Base-by-base conservation (phyloP, 352 stramenopile species). In the Globisporangium solare region DNA sequence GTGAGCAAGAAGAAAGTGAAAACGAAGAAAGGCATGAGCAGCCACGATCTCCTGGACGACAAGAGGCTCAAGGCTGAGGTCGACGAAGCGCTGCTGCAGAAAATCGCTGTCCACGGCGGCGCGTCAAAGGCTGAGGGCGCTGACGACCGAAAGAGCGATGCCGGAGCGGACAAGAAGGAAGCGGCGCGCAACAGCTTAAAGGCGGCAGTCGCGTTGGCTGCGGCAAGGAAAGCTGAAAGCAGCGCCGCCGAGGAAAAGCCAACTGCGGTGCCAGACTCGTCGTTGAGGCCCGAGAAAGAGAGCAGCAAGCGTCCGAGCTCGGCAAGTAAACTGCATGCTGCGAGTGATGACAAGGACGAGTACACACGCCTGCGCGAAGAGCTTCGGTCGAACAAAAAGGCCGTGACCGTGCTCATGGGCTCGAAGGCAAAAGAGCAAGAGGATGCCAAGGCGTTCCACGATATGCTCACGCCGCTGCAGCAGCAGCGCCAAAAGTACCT, bases 391-490 rank as follows among this genome's bases (percentile, higher is more conserved):
- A 73, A 69, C 13, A 82, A 80, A 46, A 89, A 91, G 50, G 76
- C 83, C 1, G 75, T 71, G 35, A 59, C 71, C 6, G 47, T 90
- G 31, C 58, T 86, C 13, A 73, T 87, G 57, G 77, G 77, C 1
- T 63, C 76, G 20, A 83, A 88, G 58, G 71, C 79, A 3, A 78
- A 82, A 20, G 74, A 83, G 24, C 67, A 76, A 47, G 74, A 91
- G 6, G 65, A 71, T 12, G 76, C 73, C 3, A 73, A 79, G 27
- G 73, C 79, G 2, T 76, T 71, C 24, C 69, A 86, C 46, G 75
- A 93, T 37, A 87, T 91, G 73, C 61, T 93, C 15, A 90, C 80
- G 20, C 83, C 83, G 11, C 58, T 91, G 40, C 83, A 93, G 52
- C 76, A 89, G 46, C 78, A 88, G 42, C 77, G 84, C 4, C 70